Conservation (phyloP, 495 filamentous ascomycete species). For the Bathelium albidoporum region DNA sequence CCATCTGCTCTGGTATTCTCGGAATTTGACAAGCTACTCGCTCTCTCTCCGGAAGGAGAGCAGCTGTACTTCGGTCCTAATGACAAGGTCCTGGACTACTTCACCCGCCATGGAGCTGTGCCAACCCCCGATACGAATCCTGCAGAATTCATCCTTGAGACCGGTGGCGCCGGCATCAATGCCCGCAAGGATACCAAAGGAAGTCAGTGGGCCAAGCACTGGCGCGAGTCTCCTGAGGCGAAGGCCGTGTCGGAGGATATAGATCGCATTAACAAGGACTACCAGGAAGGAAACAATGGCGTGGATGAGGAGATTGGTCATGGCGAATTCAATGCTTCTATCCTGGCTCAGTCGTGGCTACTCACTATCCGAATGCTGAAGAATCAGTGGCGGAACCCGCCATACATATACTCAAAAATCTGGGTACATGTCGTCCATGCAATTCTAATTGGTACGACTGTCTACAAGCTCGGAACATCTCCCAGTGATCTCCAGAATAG, state of each 20-base stretch:
- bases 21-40: slow-evolving; percentile 80
- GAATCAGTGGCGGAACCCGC: slow-evolving; percentile 32
- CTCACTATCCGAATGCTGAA: slow-evolving; percentile 32
- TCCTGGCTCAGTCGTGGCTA: slow-evolving; percentile 27
- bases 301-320: slow-evolving; percentile 28
- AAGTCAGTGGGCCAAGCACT: slow-evolving; percentile 73
- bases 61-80: slow-evolving; percentile 72
- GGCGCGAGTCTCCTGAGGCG: slow-evolving; percentile 69
- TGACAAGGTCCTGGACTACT: slow-evolving; percentile 42
- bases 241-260: slow-evolving; percentile 57
- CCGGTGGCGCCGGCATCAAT: slow-evolving; percentile 83
- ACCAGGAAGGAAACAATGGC: slow-evolving; percentile 29
- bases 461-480: no score
- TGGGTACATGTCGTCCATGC: slow-evolving; percentile 30
- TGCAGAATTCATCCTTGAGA: slow-evolving; percentile 94
- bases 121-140: slow-evolving; percentile 68
- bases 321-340: slow-evolving; percentile 38
- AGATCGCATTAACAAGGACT: slow-evolving; percentile 51
- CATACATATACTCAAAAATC: slow-evolving; percentile 38
- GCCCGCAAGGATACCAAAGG: slow-evolving; percentile 69
- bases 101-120: slow-evolving; percentile 66
- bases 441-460: slow-evolving; percentile 49
- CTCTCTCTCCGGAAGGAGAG: slow-evolving; percentile 67
- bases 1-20: slow-evolving; percentile 85
- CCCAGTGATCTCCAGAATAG: no score